phyloP scores from a whole-genome alignment of 805 yeast genomes.

The Pichia eremophila region DNA sequence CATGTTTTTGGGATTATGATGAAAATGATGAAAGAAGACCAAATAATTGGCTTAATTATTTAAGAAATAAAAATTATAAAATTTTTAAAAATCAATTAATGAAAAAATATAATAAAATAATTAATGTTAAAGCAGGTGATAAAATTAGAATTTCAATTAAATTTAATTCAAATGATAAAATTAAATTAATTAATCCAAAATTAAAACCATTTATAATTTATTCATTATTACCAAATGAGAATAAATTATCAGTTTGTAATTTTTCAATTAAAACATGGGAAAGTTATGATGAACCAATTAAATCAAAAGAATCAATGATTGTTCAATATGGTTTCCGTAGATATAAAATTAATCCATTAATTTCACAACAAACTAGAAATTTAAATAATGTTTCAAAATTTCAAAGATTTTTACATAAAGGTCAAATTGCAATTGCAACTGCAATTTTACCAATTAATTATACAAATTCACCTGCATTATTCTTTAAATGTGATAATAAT shows the following conservation, averaged over 20 bases:
- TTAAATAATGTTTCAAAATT: conserved; percentile 81
- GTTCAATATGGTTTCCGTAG: conserved; percentile 94
- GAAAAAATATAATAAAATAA: conserved; percentile 46
- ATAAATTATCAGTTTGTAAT: conserved; percentile 74
- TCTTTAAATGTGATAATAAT: conserved; percentile 49
- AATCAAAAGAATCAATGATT: conserved; percentile 69
- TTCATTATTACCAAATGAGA: conserved; percentile 77
- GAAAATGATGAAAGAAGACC: conserved; percentile 71
- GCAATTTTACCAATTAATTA: conserved; percentile 82
- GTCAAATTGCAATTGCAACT: conserved; percentile 67
- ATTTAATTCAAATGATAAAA: conserved; percentile 41
- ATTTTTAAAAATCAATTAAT: conserved; percentile 61
- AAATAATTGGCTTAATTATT: conserved; percentile 62
- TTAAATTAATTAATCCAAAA: conserved; percentile 34
- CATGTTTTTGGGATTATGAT: conserved; percentile 80
- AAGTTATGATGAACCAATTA: conserved; percentile 76
- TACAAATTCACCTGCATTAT: conserved; percentile 76
- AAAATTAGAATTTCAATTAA: conserved; percentile 49
- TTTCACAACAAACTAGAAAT: conserved; percentile 67
- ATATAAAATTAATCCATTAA: conserved; percentile 70
- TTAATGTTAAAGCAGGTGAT: conserved; percentile 53
- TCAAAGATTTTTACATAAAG: conserved; percentile 77
- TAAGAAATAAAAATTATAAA: conserved; percentile 67
- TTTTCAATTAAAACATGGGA: conserved; percentile 83
- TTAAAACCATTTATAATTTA: conserved; percentile 53